phyloP scores from a whole-genome alignment of 2,329 filamentous ascomycete genomes.

The Lachnum nothofagi region DNA sequence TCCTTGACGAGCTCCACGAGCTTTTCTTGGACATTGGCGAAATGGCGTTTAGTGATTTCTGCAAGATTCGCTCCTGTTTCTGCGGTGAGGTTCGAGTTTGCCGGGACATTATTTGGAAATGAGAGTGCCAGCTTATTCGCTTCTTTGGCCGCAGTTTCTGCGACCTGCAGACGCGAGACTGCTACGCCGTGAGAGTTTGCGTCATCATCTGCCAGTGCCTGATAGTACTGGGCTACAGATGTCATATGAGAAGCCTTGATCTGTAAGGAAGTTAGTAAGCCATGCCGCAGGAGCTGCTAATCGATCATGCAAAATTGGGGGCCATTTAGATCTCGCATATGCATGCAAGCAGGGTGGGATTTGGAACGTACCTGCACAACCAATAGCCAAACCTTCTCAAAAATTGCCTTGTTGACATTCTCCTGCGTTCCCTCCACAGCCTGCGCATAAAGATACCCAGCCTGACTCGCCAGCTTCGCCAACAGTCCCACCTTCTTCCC shows the following conservation, averaged over 20 bases:
- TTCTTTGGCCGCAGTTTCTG: slow-evolving; percentile 72
- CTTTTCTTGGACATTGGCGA: slow-evolving; percentile 75
- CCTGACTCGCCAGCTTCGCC: slow-evolving; percentile 89
- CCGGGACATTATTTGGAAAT: slow-evolving; percentile 74
- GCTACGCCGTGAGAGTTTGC: slow-evolving; percentile 80
- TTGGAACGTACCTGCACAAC: slow-evolving; percentile 62
- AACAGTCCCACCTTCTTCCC: slow-evolving; percentile 87
- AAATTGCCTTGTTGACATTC: slow-evolving; percentile 83
- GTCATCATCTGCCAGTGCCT: slow-evolving; percentile 85
- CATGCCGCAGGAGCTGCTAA: background rate
- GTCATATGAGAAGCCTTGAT: slow-evolving; percentile 77
- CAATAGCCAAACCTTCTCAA: slow-evolving; percentile 88
- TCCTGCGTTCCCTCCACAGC: slow-evolving; percentile 87
- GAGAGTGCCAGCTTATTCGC: slow-evolving; percentile 69
- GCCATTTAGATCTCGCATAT: slow-evolving; percentile 4
- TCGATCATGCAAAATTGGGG: too few relatives aligned
- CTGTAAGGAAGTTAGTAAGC: slow-evolving; percentile 35
- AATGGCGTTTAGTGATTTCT: slow-evolving; percentile 81
- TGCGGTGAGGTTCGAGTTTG: slow-evolving; percentile 75
- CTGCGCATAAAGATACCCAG: slow-evolving; percentile 80
- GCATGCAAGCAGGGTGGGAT: background rate
- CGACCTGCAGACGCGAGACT: slow-evolving; percentile 75
- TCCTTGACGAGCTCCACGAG: slow-evolving; percentile 74
- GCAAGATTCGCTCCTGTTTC: slow-evolving; percentile 70
- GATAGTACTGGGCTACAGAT: slow-evolving; percentile 87